Percentiles rank a stretch among this genome's conserved stretches.
Evolutionary conservation across 768 basidiomycete species (phyloP).

Genomic region (Candolleomyces eurysporus): DNA sequence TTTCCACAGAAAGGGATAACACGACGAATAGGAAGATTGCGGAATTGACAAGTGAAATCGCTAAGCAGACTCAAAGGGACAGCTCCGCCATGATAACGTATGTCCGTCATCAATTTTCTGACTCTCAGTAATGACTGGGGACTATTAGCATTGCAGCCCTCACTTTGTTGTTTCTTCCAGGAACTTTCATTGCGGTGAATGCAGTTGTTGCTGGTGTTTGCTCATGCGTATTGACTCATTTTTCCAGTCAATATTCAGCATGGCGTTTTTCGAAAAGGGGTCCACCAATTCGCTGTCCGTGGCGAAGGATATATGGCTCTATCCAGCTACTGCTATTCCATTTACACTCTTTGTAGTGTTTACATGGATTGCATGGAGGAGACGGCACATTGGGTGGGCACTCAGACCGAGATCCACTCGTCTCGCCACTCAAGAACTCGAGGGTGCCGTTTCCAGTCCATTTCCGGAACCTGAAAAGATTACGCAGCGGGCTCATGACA

Average conservation of each 20-base stretch:
- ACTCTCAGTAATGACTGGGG: neutral
- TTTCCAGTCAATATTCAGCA: slow-evolving; percentile 12
- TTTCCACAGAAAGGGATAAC: slow-evolving; percentile 5
- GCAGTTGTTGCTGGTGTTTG: neutral
- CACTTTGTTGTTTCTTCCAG: slow-evolving; percentile 12
- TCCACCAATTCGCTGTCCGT: neutral
- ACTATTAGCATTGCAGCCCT: slow-evolving; percentile 8
- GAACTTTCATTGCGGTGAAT: slow-evolving; percentile 11
- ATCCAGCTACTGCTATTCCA: slow-evolving; percentile 5
- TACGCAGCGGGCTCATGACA: too few relatives aligned
- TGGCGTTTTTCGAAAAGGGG: slow-evolving; percentile 8
- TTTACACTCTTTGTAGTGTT: slow-evolving; percentile 10
- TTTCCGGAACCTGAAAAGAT: too few relatives aligned
- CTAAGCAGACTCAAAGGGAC: slow-evolving; percentile 3
- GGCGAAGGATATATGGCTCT: slow-evolving; percentile 9
- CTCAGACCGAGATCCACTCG: too few relatives aligned
- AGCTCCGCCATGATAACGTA: slow-evolving; percentile 14
- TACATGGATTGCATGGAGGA: slow-evolving; percentile 8
- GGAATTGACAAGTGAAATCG: slow-evolving; percentile 8
- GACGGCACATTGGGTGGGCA: too few relatives aligned
- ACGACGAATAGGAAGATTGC: slow-evolving; percentile 8
- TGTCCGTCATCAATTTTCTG: neutral
- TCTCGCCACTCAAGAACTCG: too few relatives aligned
- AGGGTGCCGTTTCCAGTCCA: too few relatives aligned
- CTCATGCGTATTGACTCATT: neutral